Conservation (phyloP, 2,329 filamentous ascomycete species). For the Didymella glomerata region DNA sequence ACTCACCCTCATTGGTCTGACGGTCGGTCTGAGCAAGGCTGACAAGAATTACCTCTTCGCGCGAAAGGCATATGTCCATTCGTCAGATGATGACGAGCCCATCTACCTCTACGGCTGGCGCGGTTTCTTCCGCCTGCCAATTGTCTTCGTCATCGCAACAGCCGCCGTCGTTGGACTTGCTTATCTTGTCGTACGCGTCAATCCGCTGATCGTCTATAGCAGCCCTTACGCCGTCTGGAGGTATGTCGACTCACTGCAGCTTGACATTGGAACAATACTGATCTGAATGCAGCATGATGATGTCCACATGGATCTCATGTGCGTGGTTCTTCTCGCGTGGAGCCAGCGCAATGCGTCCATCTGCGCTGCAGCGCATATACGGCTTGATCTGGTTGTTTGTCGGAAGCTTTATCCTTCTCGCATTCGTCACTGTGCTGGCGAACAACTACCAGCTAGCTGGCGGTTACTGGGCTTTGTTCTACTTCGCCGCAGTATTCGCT, state of each 20-base stretch:
- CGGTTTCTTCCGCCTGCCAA: conserved; percentile 84
- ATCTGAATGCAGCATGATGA: conserved; percentile 69
- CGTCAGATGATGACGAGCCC: conserved; percentile 65
- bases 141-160: conserved; percentile 74
- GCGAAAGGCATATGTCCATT: conserved; percentile 68
- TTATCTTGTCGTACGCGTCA: conserved; percentile 80
- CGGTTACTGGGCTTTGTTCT: conserved; percentile 83
- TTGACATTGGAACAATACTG: not conserved
- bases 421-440: conserved; percentile 77
- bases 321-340: conserved; percentile 85
- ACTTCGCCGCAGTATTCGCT: conserved; percentile 77
- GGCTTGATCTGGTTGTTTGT: conserved; percentile 84
- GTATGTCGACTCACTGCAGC: conserved; percentile 29
- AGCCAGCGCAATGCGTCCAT: conserved; percentile 81
- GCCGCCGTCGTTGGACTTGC: conserved; percentile 75
- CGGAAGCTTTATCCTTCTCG: conserved; percentile 75
- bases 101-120: conserved; percentile 77
- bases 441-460: conserved; percentile 75
- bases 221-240: conserved; percentile 85
- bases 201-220: conserved; percentile 90
- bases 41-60: conserved; percentile 93
- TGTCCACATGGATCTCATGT: conserved; percentile 79
- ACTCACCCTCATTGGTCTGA: conserved; percentile 73
- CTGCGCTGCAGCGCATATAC: conserved; percentile 84
- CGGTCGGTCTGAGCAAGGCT: conserved; percentile 71